Evolutionary conservation across 176 grass and related monocot species (phyloP).

Genomic region (Triticum monococcum): DNA sequence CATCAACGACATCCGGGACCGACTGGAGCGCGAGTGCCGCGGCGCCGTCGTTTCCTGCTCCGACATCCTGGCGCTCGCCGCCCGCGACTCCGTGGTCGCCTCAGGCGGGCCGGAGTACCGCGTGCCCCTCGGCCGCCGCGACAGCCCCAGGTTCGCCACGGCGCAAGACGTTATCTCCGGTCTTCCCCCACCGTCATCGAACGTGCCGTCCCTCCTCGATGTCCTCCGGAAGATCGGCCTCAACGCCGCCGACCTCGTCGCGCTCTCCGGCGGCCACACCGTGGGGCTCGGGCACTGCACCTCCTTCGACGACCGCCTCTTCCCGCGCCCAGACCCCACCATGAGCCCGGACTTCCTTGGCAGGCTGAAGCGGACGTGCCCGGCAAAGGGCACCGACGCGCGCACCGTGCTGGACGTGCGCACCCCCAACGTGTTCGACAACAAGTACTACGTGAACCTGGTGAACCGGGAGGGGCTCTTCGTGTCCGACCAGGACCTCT

Average conservation of each 20-base stretch:
- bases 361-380: slow-evolving; percentile 44
- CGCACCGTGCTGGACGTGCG: slow-evolving; percentile 49
- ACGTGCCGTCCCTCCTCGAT: slow-evolving; percentile 20
- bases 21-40: slow-evolving; percentile 28
- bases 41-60: slow-evolving; percentile 59
- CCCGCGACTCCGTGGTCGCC: slow-evolving; percentile 32
- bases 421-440: slow-evolving; percentile 66
- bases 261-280: slow-evolving; percentile 76
- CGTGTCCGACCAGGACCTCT: slow-evolving; percentile 79
- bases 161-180: neutral
- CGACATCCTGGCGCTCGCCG: slow-evolving; percentile 33
- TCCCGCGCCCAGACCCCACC: slow-evolving; percentile 38
- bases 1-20: slow-evolving; percentile 55
- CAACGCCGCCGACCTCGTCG: slow-evolving; percentile 56
- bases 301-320: slow-evolving; percentile 57
- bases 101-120: neutral
- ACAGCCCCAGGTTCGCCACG: slow-evolving; percentile 32
- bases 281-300: slow-evolving; percentile 53
- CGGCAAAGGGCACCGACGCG: slow-evolving; percentile 8
- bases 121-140: slow-evolving; percentile 15
- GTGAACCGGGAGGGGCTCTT: slow-evolving; percentile 67
- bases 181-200: slow-evolving; percentile 36
- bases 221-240: slow-evolving; percentile 36
- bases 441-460: slow-evolving; percentile 71
- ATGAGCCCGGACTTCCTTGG: slow-evolving; percentile 35